Evolutionary conservation across 108 stramenopile genomes (phyloP), one percentile per base, ranked within the genome.

Genomic region (Skeletonema grethae): DNA sequence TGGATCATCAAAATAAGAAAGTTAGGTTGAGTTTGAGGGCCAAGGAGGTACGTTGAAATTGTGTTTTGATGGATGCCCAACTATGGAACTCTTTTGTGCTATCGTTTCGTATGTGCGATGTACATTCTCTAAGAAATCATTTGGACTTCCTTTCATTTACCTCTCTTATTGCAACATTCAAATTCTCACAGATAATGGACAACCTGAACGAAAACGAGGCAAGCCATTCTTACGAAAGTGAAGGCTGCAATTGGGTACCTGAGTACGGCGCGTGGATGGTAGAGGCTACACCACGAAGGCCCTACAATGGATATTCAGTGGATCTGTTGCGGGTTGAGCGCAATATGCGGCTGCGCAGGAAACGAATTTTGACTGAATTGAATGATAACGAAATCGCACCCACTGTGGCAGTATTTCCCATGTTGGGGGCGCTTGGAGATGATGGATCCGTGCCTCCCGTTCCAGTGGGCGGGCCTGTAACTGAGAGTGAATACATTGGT

Each of bases 261-360:
- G 98, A 99, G 69, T 99, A 96, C 73, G 99, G 99, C 7, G 88
- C 94, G 9, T 99, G 99, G 99, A 99, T 99, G 99, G 86, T 98
- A 7, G 99, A 99, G 85, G 97, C 97, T 15, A 98, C 98, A 13
- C 99, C 99, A 3, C 65, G 84, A 57, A 77, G 90, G 28, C 99
- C 70, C 1, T 99, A 97, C 85, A 91, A 93, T 22, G 92, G 96
- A 53, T 96, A 91, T 66, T 84, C 95, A 20, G 83, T 87, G 5
- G 99, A 99, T 83, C 76, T 99, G 48, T 85, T 95, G 13, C 85
- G 93, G n/a, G 98, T 99, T 24, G 98, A 99, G 77, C 84, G 95
- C n/a, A 98, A 97, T 62, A 98, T 99, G 97, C 86, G 97, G 13
- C 85, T 97, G n/a, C 94, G 99, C 20, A 77, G 99, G 22, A 86